Conservation (phyloP, 2,329 filamentous ascomycete genomes). For the Macroventuria anomochaeta region DNA sequence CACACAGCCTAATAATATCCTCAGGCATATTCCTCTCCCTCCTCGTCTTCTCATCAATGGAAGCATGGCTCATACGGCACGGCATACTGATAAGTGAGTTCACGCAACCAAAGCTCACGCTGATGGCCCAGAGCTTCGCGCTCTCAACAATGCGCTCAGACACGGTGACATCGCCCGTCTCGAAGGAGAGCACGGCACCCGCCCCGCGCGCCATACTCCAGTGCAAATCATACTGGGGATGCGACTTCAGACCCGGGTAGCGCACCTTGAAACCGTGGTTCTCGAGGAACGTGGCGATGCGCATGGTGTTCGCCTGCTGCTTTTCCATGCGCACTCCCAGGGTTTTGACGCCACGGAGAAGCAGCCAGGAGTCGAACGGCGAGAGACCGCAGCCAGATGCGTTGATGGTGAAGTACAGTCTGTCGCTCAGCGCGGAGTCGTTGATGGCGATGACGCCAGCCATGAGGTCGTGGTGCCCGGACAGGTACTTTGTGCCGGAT, state of each 20-base stretch:
- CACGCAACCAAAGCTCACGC: conserved; percentile 96
- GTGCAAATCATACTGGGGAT: conserved; percentile 95
- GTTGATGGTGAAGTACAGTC: conserved; percentile 97
- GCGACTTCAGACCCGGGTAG: conserved; percentile 91
- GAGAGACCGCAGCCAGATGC: conserved; percentile 91
- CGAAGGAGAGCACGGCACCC: conserved; percentile 93
- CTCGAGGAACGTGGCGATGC: conserved; percentile 92
- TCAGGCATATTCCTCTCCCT: conserved; percentile 78
- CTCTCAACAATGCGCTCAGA: conserved; percentile 95
- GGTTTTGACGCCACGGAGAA: conserved; percentile 95
- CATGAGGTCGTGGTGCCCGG: conserved; percentile 98
- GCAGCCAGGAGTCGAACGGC: conserved; percentile 93
- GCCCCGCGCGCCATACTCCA: conserved; percentile 94
- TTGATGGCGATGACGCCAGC: conserved; percentile 95
- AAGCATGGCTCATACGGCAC: conserved; percentile 98
- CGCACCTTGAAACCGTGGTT: conserved; percentile 90
- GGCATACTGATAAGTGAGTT: conserved; percentile 99
- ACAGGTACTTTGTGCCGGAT: conserved; percentile 96
- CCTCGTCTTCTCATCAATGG: conserved; percentile 93
- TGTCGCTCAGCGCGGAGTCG: conserved; percentile 79
- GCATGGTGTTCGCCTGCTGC: conserved; percentile 90
- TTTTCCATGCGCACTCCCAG: conserved; percentile 98
- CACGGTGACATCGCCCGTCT: conserved; percentile 83
- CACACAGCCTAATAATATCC: conserved; percentile 92
- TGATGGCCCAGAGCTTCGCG: conserved; percentile 90